Evolutionary conservation across 345 rosid genomes (phyloP).

Genomic region (Trapa incisa): DNA sequence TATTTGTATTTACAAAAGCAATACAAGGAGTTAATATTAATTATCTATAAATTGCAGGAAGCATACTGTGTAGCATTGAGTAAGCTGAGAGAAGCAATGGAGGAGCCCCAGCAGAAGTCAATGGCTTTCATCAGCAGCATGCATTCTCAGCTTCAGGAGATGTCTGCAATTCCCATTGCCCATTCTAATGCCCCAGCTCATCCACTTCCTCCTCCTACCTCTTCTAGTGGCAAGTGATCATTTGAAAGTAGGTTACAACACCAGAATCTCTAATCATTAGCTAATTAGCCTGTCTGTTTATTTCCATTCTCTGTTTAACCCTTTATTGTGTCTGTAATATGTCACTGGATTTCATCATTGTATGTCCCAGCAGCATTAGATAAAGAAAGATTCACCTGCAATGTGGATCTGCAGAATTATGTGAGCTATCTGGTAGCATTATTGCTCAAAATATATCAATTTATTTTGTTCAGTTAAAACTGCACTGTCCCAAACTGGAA

Average conservation of each 20-base stretch:
- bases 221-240: constrained; percentile 15
- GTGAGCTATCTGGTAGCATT: background rate
- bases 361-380: background rate
- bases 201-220: constrained; percentile 5
- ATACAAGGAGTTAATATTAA: background rate
- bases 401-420: background rate
- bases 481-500: background rate
- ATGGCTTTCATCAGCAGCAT: constrained; percentile 32
- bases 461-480: no score
- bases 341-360: background rate
- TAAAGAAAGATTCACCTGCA: background rate
- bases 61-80: constrained; percentile 34
- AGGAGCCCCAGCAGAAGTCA: constrained; percentile 43
- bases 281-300: background rate
- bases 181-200: background rate
- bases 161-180: constrained; percentile 5
- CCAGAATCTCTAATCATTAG: background rate
- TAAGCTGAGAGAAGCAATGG: constrained; percentile 38
- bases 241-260: background rate
- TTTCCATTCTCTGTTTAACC: background rate
- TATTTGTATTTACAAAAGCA: no score
- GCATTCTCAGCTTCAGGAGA: constrained; percentile 37
- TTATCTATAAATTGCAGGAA: constrained; percentile 18
- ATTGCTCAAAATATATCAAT: no score
- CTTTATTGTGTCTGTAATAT: background rate